These are phyloP conservation scores for Candida multigemmis DNA, from an alignment of 805 yeast species.

Conservation along the genomic window DNA sequence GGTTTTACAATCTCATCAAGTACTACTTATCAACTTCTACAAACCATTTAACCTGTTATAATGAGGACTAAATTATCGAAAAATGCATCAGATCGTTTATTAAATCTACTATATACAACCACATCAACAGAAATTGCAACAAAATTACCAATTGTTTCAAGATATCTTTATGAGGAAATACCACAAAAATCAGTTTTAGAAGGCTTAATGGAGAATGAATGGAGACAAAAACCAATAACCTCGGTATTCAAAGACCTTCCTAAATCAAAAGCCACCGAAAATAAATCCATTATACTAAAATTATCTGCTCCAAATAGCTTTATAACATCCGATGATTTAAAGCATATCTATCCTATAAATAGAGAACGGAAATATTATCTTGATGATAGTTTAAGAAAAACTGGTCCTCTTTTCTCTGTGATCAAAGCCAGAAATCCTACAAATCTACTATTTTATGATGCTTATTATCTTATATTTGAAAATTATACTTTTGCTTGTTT, in stretches of 20 bases:
- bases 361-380: slow-evolving; percentile 20
- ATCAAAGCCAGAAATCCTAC: slow-evolving; percentile 42
- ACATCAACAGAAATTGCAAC: slow-evolving; percentile 18
- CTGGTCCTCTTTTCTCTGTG: slow-evolving; percentile 26
- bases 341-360: slow-evolving; percentile 23
- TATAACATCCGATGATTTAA: slow-evolving; percentile 30
- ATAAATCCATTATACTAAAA: slow-evolving; percentile 21
- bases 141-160: slow-evolving; percentile 16
- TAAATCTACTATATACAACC: slow-evolving; percentile 20
- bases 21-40: too few species aligned
- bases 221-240: slow-evolving; percentile 19
- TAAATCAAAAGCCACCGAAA: slow-evolving; percentile 1
- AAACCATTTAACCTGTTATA: too few species aligned
- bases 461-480: slow-evolving; percentile 47
- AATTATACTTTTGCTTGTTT: slow-evolving; percentile 39
- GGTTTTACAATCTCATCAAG: too few species aligned
- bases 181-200: slow-evolving; percentile 13
- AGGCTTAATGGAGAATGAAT: slow-evolving; percentile 17
- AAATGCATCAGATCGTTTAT: slow-evolving; percentile 15
- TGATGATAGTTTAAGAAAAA: slow-evolving; percentile 8
- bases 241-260: slow-evolving; percentile 16
- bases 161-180: slow-evolving; percentile 16
- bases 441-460: slow-evolving; percentile 34
- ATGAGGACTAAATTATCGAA: slow-evolving; percentile 7
- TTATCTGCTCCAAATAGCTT: slow-evolving; percentile 30